phyloP scores from a whole-genome alignment of 2,329 filamentous ascomycete species.

The Alternaria novae-zelandiae region DNA sequence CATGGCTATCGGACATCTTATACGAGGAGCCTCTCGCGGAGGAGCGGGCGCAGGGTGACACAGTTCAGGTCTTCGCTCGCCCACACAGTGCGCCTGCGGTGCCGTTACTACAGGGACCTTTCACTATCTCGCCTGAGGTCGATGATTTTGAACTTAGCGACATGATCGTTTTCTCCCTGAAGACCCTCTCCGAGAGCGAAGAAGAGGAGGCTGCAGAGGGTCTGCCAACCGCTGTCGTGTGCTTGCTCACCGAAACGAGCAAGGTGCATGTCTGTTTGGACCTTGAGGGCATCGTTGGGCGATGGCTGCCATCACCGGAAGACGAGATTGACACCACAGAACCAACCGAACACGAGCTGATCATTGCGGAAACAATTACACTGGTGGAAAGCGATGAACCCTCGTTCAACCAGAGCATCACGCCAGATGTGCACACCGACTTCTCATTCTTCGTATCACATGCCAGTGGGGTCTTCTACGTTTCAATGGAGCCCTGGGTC shows the following conservation, averaged over 20 bases:
- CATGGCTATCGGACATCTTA: conserved; percentile 60
- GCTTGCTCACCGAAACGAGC: conserved; percentile 62
- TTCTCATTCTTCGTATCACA: conserved; percentile 67
- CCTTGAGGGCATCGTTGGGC: conserved; percentile 66
- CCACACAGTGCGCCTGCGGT: conserved; percentile 62
- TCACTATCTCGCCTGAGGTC: conserved; percentile 59
- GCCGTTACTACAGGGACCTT: conserved; percentile 68
- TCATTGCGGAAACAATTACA: conserved; percentile 53
- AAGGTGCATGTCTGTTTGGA: conserved; percentile 67
- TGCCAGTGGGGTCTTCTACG: conserved; percentile 58
- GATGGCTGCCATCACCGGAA: conserved; percentile 63
- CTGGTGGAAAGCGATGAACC: conserved; percentile 27
- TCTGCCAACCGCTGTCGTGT: conserved; percentile 64
- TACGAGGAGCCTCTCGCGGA: conserved; percentile 58
- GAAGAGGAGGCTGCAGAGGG: conserved; percentile 57
- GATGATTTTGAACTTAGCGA: conserved; percentile 66
- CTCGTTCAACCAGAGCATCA: conserved; percentile 61
- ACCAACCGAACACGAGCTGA: conserved; percentile 34
- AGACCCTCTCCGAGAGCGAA: conserved; percentile 58
- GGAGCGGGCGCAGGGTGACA: conserved; percentile 49
- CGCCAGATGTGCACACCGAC: conserved; percentile 60
- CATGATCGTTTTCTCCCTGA: conserved; percentile 62
- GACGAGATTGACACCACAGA: conserved; percentile 26
- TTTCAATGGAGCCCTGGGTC: conserved; percentile 65
- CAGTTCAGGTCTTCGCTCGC: conserved; percentile 61